Conservation (phyloP, 2,329 filamentous ascomycete species). For the Pseudocercospora cruenta region DNA sequence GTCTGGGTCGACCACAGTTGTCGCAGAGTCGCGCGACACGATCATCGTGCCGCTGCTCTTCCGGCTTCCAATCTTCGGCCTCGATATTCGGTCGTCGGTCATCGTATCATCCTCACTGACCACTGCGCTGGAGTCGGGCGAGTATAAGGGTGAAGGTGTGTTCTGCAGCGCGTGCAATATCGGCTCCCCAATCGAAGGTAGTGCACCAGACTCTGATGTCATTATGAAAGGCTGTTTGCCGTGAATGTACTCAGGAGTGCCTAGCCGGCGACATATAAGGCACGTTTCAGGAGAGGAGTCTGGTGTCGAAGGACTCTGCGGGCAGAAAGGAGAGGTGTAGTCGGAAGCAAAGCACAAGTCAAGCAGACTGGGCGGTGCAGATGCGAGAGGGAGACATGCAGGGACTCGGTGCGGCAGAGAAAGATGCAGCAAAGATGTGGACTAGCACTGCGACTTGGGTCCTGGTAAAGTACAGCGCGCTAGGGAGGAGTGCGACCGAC, state of each 20-base stretch:
- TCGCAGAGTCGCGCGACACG: slow-evolving; percentile 63
- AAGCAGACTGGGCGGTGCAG: slow-evolving; percentile 10
- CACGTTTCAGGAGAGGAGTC: neutral
- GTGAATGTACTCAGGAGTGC: slow-evolving; percentile 7
- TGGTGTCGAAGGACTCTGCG: neutral
- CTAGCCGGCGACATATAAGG: neutral
- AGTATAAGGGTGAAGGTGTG: slow-evolving; percentile 27
- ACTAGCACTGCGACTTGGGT: neutral
- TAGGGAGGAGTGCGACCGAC: neutral
- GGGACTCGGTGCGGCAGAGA: slow-evolving; percentile 9
- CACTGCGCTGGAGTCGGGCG: slow-evolving; percentile 36
- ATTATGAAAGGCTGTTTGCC: slow-evolving; percentile 16
- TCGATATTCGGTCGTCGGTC: slow-evolving; percentile 38
- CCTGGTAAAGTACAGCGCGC: neutral
- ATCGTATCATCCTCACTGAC: slow-evolving; percentile 38
- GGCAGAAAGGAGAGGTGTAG: neutral
- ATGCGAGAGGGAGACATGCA: slow-evolving; percentile 7
- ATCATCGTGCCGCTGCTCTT: slow-evolving; percentile 81
- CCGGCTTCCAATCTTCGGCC: slow-evolving; percentile 70
- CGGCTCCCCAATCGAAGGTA: slow-evolving; percentile 32
- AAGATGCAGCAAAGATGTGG: neutral
- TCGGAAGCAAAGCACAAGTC: neutral
- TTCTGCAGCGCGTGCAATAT: slow-evolving; percentile 17
- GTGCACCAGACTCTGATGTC: slow-evolving; percentile 25
- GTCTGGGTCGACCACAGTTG: slow-evolving; percentile 68